Base-by-base conservation (phyloP, 2,329 filamentous ascomycete species). In the Aureobasidium mangrovei region DNA sequence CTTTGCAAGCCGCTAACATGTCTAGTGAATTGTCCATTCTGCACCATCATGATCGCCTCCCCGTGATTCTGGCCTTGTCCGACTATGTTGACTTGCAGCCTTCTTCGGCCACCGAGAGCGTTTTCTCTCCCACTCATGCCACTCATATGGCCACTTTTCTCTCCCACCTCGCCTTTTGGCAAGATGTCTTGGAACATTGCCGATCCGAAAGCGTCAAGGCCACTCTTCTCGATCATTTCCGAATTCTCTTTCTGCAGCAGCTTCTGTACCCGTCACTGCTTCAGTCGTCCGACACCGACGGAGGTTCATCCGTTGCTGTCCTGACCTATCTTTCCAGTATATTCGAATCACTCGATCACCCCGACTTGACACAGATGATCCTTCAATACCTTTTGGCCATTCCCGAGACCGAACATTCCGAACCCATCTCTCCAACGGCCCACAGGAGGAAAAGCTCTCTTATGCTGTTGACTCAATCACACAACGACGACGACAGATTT, bases 141-240 rank as follows among this genome's bases (percentile, higher is more conserved):
- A 80, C 83, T n/a, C 88, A 96, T 63, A 81, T 97, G 64, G 84
- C 91, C 53, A 95, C 91, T 0, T 98, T 98, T 64, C 77, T 98
- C 40, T 95, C 93, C 0, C 94, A 97, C 66, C 78, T 98, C 46
- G 76, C 94, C 4, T 98, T 98, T 66, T 98, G 93, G 93, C 93
- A 98, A 71, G 93, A 98, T 68, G 91, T 96, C 33, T 75, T 98
- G 57, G 93, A 97, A 67, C 91, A 97, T 70, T 98, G 93, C 72
- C 83, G 84, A 63, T 97, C 91, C 3, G 77, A 84, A 1, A 91
- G 97, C 66, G 89, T 98, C 61, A 93, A 91, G 67, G 88, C 88
- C 60, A 96, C 91, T 0, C 75, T 98, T 48, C 77, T 98, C 32
- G 93, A 98, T 67, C 93, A 98, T 70, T 98, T 98, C 65, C 91